These are phyloP conservation scores for Immersiella caudata DNA, from an alignment of 495 filamentous ascomycete genomes.

Conservation along the genomic window DNA sequence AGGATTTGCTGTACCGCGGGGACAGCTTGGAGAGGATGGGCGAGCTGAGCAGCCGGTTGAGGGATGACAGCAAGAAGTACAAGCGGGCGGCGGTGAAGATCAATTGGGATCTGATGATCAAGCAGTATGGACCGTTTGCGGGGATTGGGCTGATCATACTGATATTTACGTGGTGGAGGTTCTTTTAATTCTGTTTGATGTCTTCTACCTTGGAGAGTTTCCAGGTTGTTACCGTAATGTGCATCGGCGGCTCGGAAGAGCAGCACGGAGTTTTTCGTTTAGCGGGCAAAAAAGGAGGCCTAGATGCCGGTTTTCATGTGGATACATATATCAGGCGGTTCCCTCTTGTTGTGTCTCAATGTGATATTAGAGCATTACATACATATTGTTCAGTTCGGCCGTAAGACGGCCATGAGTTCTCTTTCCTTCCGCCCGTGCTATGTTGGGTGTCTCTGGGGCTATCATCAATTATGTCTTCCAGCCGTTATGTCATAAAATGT, in stretches of 20 bases:
- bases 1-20: conserved; percentile 93
- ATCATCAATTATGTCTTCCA: not conserved
- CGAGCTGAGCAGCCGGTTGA: conserved; percentile 80
- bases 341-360: conserved; percentile 15
- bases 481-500: conserved; percentile 3
- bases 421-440: not conserved
- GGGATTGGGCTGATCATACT: conserved; percentile 77
- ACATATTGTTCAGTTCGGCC: conserved; percentile 4
- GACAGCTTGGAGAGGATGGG: conserved; percentile 97
- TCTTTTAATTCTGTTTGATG: conserved; percentile 63
- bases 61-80: conserved; percentile 95
- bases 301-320: not conserved
- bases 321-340: not conserved
- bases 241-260: conserved; percentile 20
- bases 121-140: conserved; percentile 94
- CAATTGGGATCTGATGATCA: conserved; percentile 95
- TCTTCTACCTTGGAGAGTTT: not conserved
- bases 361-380: conserved; percentile 22
- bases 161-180: conserved; percentile 87
- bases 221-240: conserved; percentile 14
- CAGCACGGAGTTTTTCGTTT: conserved; percentile 24
- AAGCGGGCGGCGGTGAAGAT: conserved; percentile 89
- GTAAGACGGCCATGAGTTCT: not conserved
- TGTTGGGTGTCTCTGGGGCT: not conserved
- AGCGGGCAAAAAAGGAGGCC: not conserved